phyloP scores from a whole-genome alignment of 2,329 filamentous ascomycete genomes.

The Calonectria leucothoes region DNA sequence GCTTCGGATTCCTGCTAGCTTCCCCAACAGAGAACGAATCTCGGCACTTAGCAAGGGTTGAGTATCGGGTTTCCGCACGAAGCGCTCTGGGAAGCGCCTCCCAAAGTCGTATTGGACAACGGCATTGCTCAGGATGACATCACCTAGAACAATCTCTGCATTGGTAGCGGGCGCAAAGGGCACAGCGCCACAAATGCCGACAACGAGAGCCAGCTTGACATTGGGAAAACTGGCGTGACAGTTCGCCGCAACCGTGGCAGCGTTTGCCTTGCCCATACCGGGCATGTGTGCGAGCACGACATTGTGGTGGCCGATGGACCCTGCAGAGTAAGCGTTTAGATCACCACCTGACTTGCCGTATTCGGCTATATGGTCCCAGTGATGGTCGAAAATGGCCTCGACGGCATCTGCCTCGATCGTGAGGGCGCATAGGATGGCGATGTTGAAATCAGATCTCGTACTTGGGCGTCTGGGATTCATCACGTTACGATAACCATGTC shows the following conservation, averaged over 20 bases:
- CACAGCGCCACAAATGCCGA: slow-evolving; percentile 29
- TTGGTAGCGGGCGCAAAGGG: slow-evolving; percentile 18
- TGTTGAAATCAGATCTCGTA: slow-evolving; percentile 16
- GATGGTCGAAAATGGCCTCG: slow-evolving; percentile 28
- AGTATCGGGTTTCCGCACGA: slow-evolving; percentile 34
- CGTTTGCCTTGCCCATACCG: neutral
- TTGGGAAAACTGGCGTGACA: neutral
- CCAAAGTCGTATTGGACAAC: slow-evolving; percentile 46
- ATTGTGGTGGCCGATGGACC: neutral
- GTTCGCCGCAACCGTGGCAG: neutral
- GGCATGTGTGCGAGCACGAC: slow-evolving; percentile 6
- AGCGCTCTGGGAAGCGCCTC: slow-evolving; percentile 31
- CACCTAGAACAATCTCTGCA: slow-evolving; percentile 37
- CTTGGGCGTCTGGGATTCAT: neutral
- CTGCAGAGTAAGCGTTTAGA: neutral
- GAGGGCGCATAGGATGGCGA: slow-evolving; percentile 36
- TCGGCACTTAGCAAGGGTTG: slow-evolving; percentile 32
- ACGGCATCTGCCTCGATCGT: slow-evolving; percentile 32
- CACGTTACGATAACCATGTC: too few species aligned
- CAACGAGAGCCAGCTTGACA: slow-evolving; percentile 4
- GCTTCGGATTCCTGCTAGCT: slow-evolving; percentile 13
- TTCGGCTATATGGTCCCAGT: slow-evolving; percentile 21
- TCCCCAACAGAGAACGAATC: slow-evolving; percentile 39
- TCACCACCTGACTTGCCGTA: slow-evolving; percentile 43
- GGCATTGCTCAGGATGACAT: slow-evolving; percentile 42